Evolutionary conservation across 306 rosid species (phyloP), one percentile per base, ranked within the genome.

Genomic region (Hippophae gyantsensis): DNA sequence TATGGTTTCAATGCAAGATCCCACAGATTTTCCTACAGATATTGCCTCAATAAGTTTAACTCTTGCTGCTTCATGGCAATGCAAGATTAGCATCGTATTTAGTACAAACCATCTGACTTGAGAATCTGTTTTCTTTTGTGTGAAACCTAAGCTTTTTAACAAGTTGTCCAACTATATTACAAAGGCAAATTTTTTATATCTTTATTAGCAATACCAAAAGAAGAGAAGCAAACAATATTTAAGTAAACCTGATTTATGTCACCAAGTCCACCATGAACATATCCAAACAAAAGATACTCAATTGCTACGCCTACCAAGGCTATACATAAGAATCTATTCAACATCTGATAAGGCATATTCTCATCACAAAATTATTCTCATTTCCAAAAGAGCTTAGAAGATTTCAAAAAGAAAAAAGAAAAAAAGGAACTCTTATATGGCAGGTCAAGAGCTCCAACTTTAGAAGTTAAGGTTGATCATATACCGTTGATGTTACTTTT

Each of bases 41-140:
- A 92, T 83, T 5, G 96, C 89, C 71, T 85, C 83, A 0, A 88
- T 95, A 44, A 92, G 89, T 69, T 76, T 80, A 32, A 83, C 73
- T 69, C 87, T 80, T 23, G 89, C 85, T 47, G 46, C 69, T 74
- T 87, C 83, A 32, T 87, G 92, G 56, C 96, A 85, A 13, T 86
- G 95, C 76, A 90, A 56, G 56, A 90, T 80, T 46, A 79, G 48
- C 57, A 90, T 59, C 0, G 86, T 83, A 71, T 85, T 87, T 42
- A 87, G 82, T 47, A 92, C 78, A 41, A 96, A 86, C 96, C 95
- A 92, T 76, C 98, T 81, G 42, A 85, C 96, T 66, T 92, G 89
- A 49, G 98, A 87, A 64, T 92, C 89, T 6, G 76, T 81, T 61
- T 92, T 92, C 89, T 92, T 87, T 71, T 87, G 96, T 14, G 95